Percentiles rank a stretch among this genome's conserved stretches.
phyloP scores from a whole-genome alignment of 2,329 filamentous ascomycete species.

The Nemania abortiva region DNA sequence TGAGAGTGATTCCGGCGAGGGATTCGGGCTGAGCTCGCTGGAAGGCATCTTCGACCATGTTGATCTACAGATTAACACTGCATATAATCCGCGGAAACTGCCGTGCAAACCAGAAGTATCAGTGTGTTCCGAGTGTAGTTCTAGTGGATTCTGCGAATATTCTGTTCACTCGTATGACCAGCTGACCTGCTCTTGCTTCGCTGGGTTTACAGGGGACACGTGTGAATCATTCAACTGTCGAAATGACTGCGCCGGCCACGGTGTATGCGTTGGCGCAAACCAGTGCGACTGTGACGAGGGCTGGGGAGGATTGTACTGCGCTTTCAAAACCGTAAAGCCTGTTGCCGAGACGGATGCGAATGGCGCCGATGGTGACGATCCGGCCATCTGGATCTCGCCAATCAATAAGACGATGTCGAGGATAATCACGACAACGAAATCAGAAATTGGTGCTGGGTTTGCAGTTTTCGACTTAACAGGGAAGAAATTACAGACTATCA shows the following conservation, averaged over 20 bases:
- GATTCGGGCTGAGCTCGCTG: constrained; percentile 57
- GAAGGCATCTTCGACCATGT: constrained; percentile 52
- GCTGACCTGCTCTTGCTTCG: constrained; percentile 57
- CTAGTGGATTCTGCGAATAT: constrained; percentile 55
- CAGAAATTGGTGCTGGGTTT: constrained; percentile 61
- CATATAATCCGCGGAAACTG: constrained; percentile 54
- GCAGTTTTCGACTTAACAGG: constrained; percentile 63
- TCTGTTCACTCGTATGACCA: constrained; percentile 12
- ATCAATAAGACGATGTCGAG: constrained; percentile 56
- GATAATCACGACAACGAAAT: constrained; percentile 66
- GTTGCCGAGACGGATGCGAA: constrained; percentile 59
- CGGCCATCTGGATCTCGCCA: constrained; percentile 63
- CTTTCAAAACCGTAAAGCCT: constrained; percentile 58
- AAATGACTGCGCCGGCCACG: constrained; percentile 57
- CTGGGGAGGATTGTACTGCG: constrained; percentile 61
- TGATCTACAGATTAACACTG: constrained; percentile 53
- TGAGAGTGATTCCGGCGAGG: constrained; percentile 55
- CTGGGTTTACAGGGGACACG: constrained; percentile 54
- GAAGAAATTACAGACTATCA: constrained; percentile 59
- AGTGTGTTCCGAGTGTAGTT: constrained; percentile 53
- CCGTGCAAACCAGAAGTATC: constrained; percentile 45
- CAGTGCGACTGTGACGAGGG: constrained; percentile 56
- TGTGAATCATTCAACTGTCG: constrained; percentile 56
- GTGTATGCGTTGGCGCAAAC: constrained; percentile 58
- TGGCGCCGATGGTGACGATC: constrained; percentile 61